Base-by-base conservation (phyloP, 73 alveolate species). In the Paramecium tetraurelia region DNA sequence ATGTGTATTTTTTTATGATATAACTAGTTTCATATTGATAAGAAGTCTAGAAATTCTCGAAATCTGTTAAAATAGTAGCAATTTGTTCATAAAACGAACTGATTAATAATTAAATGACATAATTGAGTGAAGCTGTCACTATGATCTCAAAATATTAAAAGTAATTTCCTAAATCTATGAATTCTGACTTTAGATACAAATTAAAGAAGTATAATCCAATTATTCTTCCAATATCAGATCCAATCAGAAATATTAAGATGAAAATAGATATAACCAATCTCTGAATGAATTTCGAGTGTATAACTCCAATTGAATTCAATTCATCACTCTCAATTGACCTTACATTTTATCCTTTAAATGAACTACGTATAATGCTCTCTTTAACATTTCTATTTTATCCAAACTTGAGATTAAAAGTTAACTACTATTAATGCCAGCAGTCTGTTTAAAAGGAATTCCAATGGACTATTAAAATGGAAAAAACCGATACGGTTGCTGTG, bases 21-120 rank as follows among this genome's bases (percentile, higher is more conserved):
- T 29, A 75, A 41, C 87, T 75, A n/a, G 87, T 75, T 75, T 75
- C 87, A 75, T 75, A 75, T 75, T 35, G 7, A 29, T 75, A 24
- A 41, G 59, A 38, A 14, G 87, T 38, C 40, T 75, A 21, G 22
- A 38, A 41, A 75, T 75, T 75, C 18, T 75, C 87, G 38, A 38
- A 75, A 75, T 75, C 59, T 35, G 87, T 75, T 29, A 75, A 41
- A 75, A 75, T 29, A 38, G 35, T 22, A 38, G 38, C 57, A 4
- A 75, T 22, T 10, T 41, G 3, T 16, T 75, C 87, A 75, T 75
- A 75, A 41, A 75, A 75, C n/a, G 12, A 38, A 22, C 40, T 59
- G 3, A 75, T 29, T 11, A 75, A 10, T 24, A 38, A 41, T n/a
- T 38, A 22, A 8, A 75, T 35, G 0, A 75, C 0, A 38, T 38